Base-by-base conservation (phyloP, 805 yeast species). In the Yamadazyma philogaea region DNA sequence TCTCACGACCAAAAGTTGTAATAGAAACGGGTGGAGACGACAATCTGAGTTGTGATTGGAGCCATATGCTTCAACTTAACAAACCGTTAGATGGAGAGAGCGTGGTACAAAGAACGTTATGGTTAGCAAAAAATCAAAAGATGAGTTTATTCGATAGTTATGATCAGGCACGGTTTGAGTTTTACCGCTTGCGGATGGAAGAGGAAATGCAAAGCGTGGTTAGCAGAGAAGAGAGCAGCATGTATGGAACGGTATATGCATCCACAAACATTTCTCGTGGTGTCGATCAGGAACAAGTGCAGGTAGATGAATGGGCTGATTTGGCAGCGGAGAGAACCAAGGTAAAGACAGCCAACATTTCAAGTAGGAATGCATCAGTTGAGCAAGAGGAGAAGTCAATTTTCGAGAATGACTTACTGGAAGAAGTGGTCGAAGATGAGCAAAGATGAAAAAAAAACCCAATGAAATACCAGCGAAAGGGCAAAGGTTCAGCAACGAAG, bases 51-150 rank as follows among this genome's bases (percentile, higher is more conserved):
- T 66, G 72, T 49, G 88, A 93, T 61, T 93, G 99, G 98, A 73
- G 82, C 36, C 72, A 72, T 39, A 76, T 93, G 61, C 75, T 76
- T 51, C 98, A 93, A 62, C 60, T 81, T 24, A 67, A 74, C 34
- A 82, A 83, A 59, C 84, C 83, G 17, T 70, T 93, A 28, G 96
- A 88, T 55, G 98, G 98, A 46, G 99, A 93, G 64, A 56, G 64
- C 8, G 75, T 70, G 18, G 74, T 70, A 22, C 75, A 70, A 54
- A 60, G 75, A 52, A 70, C 75, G 4, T 38, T 70, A 42, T 68
- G 66, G 64, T 53, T 70, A 30, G 56, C 68, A 48, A 50, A 57
- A 20, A 43, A 51, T 28, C 48, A 47, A 15, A 49, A 50, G 63
- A 48, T 51, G 19, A 52, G 59, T 34, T 56, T 82, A 20, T 59